Evolutionary conservation across 2,329 filamentous ascomycete species (phyloP), one percentile per base, ranked within the genome.

Genomic region (Arthrobotrys megalospora): DNA sequence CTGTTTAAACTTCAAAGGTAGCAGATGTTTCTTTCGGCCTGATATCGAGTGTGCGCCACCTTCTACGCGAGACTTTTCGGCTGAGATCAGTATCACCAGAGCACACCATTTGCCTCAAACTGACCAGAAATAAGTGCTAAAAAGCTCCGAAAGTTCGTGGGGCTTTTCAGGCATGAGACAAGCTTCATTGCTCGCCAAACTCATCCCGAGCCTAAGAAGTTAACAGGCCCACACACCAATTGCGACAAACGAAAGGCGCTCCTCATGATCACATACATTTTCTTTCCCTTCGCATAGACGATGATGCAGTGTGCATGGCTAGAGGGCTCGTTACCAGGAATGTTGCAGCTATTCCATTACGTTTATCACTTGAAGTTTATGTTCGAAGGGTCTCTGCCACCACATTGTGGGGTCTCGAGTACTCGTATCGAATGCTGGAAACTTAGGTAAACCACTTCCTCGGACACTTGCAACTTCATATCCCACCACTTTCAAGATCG

Each of bases 251-350:
- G 11, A 47, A 19, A 58, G 64, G 45, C 47, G 24, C 50, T 58
- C 69, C 69, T 66, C 69, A 65, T 73, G 69, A 73, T 66, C 69
- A 58, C 36, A 47, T 48, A 73, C 32, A 52, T 45, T 52, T 34
- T 36, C 41, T 34, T 65, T 34, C 45, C 36, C 36, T 41, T 72
- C 68, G 68, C 19, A 34, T 63, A 63, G 53, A 71, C 12, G 41
- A 19, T 36, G 16, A 19, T 45, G 32, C 32, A 28, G 34, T 70
- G 53, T 70, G 66, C 38, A 52, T 47, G 34, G 43, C 28, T 10
- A 48, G 38, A 60, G 41, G 52, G 38, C 19, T 41, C 32, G 53
- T 70, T 70, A 62, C 66, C 66, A 63, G 66, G 66, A 48, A 63
- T 70, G 32, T 52, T 52, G 66, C 66, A 62, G 66, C 38, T 63